phyloP scores from a whole-genome alignment of 495 filamentous ascomycete genomes.

The Hypoxylon intermedium region DNA sequence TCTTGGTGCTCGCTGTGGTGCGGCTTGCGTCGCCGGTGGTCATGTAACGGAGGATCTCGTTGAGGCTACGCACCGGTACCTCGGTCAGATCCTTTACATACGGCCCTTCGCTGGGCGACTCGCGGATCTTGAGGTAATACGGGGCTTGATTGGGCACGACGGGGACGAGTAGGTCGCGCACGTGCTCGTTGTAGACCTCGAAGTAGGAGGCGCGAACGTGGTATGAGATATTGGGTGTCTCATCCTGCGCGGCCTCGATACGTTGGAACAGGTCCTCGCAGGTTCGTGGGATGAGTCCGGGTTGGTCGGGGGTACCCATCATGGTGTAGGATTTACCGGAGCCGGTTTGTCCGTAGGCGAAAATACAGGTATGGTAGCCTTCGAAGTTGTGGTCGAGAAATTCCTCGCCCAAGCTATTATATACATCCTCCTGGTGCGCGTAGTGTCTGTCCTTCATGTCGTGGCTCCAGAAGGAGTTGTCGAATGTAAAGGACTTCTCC shows the following conservation, averaged over 20 bases:
- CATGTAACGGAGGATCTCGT: conserved; percentile 90
- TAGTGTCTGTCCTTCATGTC: conserved; percentile 68
- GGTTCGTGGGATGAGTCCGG: conserved; percentile 94
- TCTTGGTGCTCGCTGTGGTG: conserved; percentile 95
- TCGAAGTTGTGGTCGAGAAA: conserved; percentile 99
- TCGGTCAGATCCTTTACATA: conserved; percentile 97
- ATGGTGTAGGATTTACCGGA: conserved; percentile 99
- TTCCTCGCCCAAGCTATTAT: conserved; percentile 92
- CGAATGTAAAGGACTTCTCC: conserved; percentile 92
- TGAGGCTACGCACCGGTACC: conserved; percentile 79
- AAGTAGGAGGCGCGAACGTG: conserved; percentile 98
- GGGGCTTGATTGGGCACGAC: conserved; percentile 71
- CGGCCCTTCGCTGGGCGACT: conserved; percentile 93
- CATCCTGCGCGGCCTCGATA: conserved; percentile 77
- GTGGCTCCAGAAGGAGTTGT: conserved; percentile 98
- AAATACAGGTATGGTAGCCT: conserved; percentile 98
- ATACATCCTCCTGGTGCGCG: conserved; percentile 83
- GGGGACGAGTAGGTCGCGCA: conserved; percentile 89
- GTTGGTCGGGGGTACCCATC: conserved; percentile 90
- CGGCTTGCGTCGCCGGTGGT: conserved; percentile 85
- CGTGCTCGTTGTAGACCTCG: conserved; percentile 99
- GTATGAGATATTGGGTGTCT: conserved; percentile 87
- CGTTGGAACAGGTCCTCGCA: conserved; percentile 96
- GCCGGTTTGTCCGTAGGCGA: conserved; percentile 97
- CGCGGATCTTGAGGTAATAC: conserved; percentile 95